Evolutionary conservation across 176 grass and related monocot species (phyloP), one percentile per base, ranked within the genome.

Genomic region (Cenchrus americanus): DNA sequence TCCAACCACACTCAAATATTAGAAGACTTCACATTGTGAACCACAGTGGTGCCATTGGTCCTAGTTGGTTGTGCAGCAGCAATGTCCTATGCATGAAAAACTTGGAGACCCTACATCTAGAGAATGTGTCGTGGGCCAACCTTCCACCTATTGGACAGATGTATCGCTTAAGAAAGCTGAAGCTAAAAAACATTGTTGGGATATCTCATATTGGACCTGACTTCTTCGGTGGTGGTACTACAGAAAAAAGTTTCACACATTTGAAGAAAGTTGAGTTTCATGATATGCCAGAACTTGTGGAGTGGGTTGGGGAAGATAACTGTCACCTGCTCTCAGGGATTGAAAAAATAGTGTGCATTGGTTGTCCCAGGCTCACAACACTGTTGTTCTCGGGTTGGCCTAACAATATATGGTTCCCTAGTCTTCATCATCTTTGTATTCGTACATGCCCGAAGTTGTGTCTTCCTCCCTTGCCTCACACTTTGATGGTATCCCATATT

Each of bases 391-490:
- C 46, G 0, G 10, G 8, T 0, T 48, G 30, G 6, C 24, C 1
- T 41, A 0, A 9, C 5, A 26, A 3, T 15, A 10, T 58, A 15
- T 32, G 54, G 10, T 69, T 77, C 5, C 62, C 79, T 6, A 27
- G 21, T 5, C 52, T 87, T 1, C 0, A 12, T 15, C 0, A 0
- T 26, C 85, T 87, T 81, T 0, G 0, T 0, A 67, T 41, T 8
- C 0, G 0, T 10, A 0, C 0, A 5, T 87, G 78, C 50, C 78
- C 61, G 0, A 30, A 81, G 41, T 41, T 81, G 19, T 26, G 40
- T 12, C 41, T 82, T 18, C 70, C 78, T n/a, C 43, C 71, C 14
- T 19, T 87, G 17, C 78, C 78, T 41, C 62, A 82, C 19, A 87
- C 71, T 12, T 37, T 49, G 2, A 75, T 8, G 19, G 8, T 87